Percentiles rank a stretch among this genome's conserved stretches.
phyloP scores from a whole-genome alignment of 1,284 basidiomycete genomes.

The Cutaneotrichosporon spelunceum region DNA sequence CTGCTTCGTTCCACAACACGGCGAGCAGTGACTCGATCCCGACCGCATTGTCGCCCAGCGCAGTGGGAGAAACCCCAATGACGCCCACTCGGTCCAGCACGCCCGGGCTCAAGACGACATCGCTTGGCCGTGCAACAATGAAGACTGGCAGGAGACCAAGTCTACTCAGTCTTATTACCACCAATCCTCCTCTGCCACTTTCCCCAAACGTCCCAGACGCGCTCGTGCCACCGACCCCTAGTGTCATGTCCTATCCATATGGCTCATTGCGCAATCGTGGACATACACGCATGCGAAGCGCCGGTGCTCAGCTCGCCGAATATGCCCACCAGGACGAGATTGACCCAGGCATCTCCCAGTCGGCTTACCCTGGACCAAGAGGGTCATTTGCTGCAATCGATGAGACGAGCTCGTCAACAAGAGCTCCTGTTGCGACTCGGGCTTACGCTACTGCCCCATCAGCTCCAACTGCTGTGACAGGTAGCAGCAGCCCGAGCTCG shows the following conservation, averaged over 20 bases:
- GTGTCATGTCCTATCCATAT: constrained; percentile 24
- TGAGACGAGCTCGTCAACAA: constrained; percentile 19
- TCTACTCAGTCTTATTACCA: constrained; percentile 40
- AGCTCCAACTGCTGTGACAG: too few species aligned
- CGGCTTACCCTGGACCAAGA: constrained; percentile 19
- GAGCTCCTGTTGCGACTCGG: not conserved
- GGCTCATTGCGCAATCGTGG: constrained; percentile 20
- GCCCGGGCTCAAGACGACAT: constrained; percentile 1
- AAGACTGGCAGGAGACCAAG: constrained; percentile 31
- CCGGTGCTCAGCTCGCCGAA: constrained; percentile 20
- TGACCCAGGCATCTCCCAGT: constrained; percentile 24
- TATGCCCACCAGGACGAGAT: constrained; percentile 12
- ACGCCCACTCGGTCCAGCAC: constrained; percentile 29
- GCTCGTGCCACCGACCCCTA: constrained; percentile 34
- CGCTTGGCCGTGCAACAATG: constrained; percentile 1
- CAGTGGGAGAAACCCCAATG: constrained; percentile 28
- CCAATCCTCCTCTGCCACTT: constrained; percentile 21
- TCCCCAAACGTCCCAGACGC: constrained; percentile 14
- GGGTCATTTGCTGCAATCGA: constrained; percentile 28
- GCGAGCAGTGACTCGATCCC: constrained; percentile 13
- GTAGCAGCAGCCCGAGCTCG: constrained; percentile 7
- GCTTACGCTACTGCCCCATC: constrained; percentile 1
- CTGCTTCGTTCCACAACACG: constrained; percentile 26
- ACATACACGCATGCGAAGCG: constrained; percentile 32
- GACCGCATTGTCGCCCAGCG: constrained; percentile 15